phyloP scores from a whole-genome alignment of 2,329 filamentous ascomycete species.

The Fusarium udum region DNA sequence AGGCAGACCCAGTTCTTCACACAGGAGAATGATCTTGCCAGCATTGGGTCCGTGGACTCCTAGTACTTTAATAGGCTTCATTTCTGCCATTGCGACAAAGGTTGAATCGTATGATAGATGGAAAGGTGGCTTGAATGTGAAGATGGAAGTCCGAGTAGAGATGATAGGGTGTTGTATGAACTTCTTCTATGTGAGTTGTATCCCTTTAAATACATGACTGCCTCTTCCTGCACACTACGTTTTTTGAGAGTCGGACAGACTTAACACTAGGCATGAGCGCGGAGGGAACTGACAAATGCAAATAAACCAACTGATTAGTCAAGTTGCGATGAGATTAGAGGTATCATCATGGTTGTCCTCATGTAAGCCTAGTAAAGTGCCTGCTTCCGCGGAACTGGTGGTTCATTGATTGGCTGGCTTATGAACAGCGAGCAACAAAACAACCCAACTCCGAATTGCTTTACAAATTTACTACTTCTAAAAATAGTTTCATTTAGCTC shows the following conservation, averaged over 20 bases:
- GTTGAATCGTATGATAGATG: rapidly evolving
- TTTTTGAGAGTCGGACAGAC: no score
- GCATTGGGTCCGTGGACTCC: background rate
- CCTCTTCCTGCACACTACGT: background rate
- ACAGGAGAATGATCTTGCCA: background rate
- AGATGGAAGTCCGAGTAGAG: rapidly evolving
- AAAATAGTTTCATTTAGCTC: background rate
- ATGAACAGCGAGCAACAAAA: background rate
- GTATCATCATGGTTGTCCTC: background rate
- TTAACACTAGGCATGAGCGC: background rate
- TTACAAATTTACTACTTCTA: background rate
- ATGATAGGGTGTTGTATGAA: rapidly evolving
- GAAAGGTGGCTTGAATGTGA: rapidly evolving
- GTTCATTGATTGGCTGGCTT: background rate
- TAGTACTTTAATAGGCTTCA: background rate
- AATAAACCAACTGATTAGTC: background rate
- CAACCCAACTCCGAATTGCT: background rate
- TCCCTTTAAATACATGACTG: background rate
- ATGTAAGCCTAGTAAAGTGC: background rate
- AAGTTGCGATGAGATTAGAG: background rate
- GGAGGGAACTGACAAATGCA: background rate
- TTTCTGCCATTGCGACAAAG: background rate
- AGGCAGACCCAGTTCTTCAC: background rate
- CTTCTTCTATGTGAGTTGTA: rapidly evolving
- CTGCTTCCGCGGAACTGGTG: background rate